Percentiles rank a stretch among this genome's conserved stretches.
Evolutionary conservation across 2,329 filamentous ascomycete genomes (phyloP).

Genomic region (Talaromyces piceae): DNA sequence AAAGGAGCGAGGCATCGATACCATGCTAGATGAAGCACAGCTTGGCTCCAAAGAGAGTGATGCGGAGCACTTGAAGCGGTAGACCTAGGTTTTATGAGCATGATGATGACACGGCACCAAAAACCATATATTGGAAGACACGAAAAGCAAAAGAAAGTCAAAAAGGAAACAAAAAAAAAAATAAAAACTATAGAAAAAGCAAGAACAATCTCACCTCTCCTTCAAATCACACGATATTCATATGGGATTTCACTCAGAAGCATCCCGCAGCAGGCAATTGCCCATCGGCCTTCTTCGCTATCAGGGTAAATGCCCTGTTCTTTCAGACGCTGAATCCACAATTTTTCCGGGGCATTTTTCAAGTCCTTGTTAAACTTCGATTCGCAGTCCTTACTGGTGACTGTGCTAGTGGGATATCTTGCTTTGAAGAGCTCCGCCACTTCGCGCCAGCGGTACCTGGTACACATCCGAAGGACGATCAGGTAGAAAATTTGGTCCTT

Average conservation of each 20-base stretch:
- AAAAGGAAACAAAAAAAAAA: not conserved
- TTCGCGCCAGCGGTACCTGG: slow-evolving; percentile 1
- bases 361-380: slow-evolving; percentile 8
- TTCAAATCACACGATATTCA: not conserved
- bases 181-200: too few relatives aligned
- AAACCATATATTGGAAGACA: not conserved
- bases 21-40: slow-evolving; percentile 81
- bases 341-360: not conserved
- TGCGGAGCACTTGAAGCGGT: slow-evolving; percentile 52
- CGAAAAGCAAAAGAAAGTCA: not conserved
- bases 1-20: slow-evolving; percentile 84
- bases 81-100: slow-evolving; percentile 3
- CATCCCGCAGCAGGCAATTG: not conserved
- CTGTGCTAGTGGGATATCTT: not conserved
- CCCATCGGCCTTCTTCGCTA: not conserved
- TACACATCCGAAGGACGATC: slow-evolving; percentile 1
- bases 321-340: not conserved
- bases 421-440: not conserved
- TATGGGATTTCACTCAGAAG: not conserved
- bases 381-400: slow-evolving; percentile 6
- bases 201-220: slow-evolving; percentile 5
- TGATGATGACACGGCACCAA: not conserved
- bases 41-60: slow-evolving; percentile 88
- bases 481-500: not conserved
- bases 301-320: not conserved